Percentiles rank a stretch among this genome's conserved stretches.
Evolutionary conservation across 768 basidiomycete genomes (phyloP).

Genomic region (Clavulina sp.): DNA sequence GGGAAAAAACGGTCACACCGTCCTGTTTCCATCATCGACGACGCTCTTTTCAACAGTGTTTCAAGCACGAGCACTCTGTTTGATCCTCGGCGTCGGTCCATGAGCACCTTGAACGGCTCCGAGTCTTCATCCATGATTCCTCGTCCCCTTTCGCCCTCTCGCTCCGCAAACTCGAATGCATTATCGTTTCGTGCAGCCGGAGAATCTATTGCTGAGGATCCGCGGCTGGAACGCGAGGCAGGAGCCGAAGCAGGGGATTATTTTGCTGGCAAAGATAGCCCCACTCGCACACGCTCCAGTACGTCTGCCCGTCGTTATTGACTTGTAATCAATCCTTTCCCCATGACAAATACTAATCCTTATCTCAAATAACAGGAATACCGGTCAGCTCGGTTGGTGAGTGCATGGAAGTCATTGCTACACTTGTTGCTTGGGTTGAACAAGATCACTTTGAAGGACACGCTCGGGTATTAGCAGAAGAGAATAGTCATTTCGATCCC

Average conservation of each 20-base stretch:
- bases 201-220: constrained; percentile 43
- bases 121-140: neutral
- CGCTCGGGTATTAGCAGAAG: constrained; percentile 68
- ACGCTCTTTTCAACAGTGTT: neutral
- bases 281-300: constrained; percentile 67
- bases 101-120: neutral
- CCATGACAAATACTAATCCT: too few species aligned
- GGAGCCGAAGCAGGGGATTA: constrained; percentile 27
- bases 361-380: constrained; percentile 32
- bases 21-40: neutral
- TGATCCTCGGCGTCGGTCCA: neutral
- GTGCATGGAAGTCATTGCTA: constrained; percentile 17
- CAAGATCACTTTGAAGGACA: constrained; percentile 37
- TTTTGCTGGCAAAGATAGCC: constrained; percentile 28
- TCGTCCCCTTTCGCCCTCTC: neutral
- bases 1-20: too few species aligned
- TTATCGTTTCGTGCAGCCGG: neutral
- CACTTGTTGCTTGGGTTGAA: neutral
- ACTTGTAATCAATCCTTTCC: neutral
- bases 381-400: constrained; percentile 62
- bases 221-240: constrained; percentile 33
- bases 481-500: constrained; percentile 22
- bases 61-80: neutral
- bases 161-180: too few species aligned
- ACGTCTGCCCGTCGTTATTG: constrained; percentile 21